phyloP scores from a whole-genome alignment of 2,329 filamentous ascomycete genomes.

The Trichoderma koningiopsis region DNA sequence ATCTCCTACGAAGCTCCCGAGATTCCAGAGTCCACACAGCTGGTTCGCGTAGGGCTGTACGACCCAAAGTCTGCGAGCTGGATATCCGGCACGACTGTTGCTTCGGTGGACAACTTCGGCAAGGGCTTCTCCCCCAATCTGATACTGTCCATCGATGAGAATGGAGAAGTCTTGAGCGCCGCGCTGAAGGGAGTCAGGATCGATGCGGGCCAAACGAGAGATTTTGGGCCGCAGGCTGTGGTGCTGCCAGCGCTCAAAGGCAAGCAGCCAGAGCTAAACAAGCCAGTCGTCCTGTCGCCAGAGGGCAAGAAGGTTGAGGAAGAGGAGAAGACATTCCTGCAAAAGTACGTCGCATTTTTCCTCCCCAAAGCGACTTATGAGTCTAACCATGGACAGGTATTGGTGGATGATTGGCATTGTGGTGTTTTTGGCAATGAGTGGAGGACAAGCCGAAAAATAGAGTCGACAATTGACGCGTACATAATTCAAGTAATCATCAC shows the following conservation, averaged over 20 bases:
- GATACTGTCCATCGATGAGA: constrained; percentile 52
- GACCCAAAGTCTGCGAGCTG: constrained; percentile 50
- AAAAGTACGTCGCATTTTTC: constrained; percentile 58
- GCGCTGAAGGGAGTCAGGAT: constrained; percentile 58
- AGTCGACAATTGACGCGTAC: constrained; percentile 27
- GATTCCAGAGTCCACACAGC: constrained; percentile 46
- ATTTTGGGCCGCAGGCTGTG: constrained; percentile 63
- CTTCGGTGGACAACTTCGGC: constrained; percentile 58
- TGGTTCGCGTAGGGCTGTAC: constrained; percentile 62
- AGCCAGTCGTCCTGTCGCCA: constrained; percentile 62
- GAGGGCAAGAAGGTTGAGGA: constrained; percentile 61
- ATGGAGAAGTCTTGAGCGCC: constrained; percentile 52
- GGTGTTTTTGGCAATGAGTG: constrained; percentile 55
- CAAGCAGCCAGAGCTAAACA: constrained; percentile 62
- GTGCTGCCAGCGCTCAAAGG: constrained; percentile 53
- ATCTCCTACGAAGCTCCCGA: constrained; percentile 60
- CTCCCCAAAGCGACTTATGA: not conserved
- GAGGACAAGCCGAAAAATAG: constrained; percentile 58
- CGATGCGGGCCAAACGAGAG: constrained; percentile 65
- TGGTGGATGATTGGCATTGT: constrained; percentile 65
- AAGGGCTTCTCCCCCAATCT: constrained; percentile 64
- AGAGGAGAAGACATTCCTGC: constrained; percentile 64
- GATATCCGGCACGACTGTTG: constrained; percentile 58
- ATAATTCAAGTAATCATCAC: not conserved
- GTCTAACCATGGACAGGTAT: constrained; percentile 55